A percentile compares a stretch with the other conserved stretches of the same genome.
Conservation (phyloP, 2,329 filamentous ascomycete species). For the Cladosporium sp. region DNA sequence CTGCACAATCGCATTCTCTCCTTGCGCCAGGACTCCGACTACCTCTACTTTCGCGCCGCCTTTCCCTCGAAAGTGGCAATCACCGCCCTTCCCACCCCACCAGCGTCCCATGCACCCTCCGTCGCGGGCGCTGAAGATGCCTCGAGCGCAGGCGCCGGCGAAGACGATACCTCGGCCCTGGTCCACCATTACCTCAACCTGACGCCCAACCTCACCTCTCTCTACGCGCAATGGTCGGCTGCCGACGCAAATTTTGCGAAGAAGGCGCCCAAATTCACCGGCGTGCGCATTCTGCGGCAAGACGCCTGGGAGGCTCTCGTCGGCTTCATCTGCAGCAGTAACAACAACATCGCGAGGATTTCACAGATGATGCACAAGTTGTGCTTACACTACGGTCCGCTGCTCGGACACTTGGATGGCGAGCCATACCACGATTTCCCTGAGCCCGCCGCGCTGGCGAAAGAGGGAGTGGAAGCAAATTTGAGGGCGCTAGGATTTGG, state of each 20-base stretch:
- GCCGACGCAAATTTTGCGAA: slow-evolving; percentile 84
- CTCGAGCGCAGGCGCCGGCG: not conserved
- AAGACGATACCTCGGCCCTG: slow-evolving; percentile 69
- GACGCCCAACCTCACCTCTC: slow-evolving; percentile 63
- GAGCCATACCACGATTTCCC: slow-evolving; percentile 82
- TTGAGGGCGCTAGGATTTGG: slow-evolving; percentile 85
- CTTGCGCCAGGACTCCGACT: slow-evolving; percentile 72
- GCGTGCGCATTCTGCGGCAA: slow-evolving; percentile 87
- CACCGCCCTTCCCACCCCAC: slow-evolving; percentile 32
- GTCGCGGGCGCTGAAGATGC: slow-evolving; percentile 22
- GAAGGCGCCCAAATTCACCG: slow-evolving; percentile 80
- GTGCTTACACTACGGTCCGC: slow-evolving; percentile 76
- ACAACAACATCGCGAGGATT: slow-evolving; percentile 95
- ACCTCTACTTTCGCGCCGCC: slow-evolving; percentile 75
- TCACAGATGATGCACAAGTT: slow-evolving; percentile 95
- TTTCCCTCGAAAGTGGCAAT: slow-evolving; percentile 27
- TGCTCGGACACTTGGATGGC: slow-evolving; percentile 63
- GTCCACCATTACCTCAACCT: slow-evolving; percentile 86
- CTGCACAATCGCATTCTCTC: slow-evolving; percentile 81
- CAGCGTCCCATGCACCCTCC: slow-evolving; percentile 35
- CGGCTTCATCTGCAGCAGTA: slow-evolving; percentile 96
- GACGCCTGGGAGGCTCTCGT: slow-evolving; percentile 94
- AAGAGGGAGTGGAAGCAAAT: slow-evolving; percentile 70
- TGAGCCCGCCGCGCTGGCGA: slow-evolving; percentile 66
- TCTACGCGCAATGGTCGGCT: slow-evolving; percentile 85